phyloP scores from a whole-genome alignment of 164 flowering plant species.

The Magnolia officinalis region DNA sequence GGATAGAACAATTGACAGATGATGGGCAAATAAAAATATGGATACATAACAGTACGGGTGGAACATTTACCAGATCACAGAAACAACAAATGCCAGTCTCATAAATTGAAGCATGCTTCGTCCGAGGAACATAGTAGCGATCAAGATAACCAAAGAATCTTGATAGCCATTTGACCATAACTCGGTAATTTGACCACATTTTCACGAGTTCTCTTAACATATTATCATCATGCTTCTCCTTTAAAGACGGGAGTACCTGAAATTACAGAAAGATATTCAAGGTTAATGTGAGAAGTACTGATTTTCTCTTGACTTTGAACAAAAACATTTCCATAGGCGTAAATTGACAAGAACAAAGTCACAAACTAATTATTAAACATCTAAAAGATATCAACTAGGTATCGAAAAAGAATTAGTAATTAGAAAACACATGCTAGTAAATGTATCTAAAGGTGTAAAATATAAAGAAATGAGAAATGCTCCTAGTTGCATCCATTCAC shows the following conservation, averaged over 20 bases:
- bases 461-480: too few relatives aligned
- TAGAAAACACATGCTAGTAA: too few relatives aligned
- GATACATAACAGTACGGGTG: not conserved
- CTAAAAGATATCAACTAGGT: too few relatives aligned
- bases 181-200: conserved; percentile 44
- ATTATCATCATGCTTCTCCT: conserved; percentile 31
- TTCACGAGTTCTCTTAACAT: conserved; percentile 42
- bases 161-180: conserved; percentile 44
- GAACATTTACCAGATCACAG: conserved; percentile 29
- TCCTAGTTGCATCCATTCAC: too few relatives aligned
- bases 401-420: too few relatives aligned
- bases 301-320: too few relatives aligned
- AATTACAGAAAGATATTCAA: not conserved
- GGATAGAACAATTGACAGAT: not conserved
- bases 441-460: too few relatives aligned
- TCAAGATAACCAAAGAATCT: conserved; percentile 41
- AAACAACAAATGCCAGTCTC: conserved; percentile 37
- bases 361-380: too few relatives aligned
- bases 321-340: too few relatives aligned
- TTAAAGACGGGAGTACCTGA: conserved; percentile 26
- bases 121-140: conserved; percentile 30
- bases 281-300: too few relatives aligned
- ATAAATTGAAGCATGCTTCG: conserved; percentile 27
- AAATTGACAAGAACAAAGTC: too few relatives aligned
- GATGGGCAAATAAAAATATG: not conserved